phyloP scores from a whole-genome alignment of 495 filamentous ascomycete species.

The Terfezia claveryi region DNA sequence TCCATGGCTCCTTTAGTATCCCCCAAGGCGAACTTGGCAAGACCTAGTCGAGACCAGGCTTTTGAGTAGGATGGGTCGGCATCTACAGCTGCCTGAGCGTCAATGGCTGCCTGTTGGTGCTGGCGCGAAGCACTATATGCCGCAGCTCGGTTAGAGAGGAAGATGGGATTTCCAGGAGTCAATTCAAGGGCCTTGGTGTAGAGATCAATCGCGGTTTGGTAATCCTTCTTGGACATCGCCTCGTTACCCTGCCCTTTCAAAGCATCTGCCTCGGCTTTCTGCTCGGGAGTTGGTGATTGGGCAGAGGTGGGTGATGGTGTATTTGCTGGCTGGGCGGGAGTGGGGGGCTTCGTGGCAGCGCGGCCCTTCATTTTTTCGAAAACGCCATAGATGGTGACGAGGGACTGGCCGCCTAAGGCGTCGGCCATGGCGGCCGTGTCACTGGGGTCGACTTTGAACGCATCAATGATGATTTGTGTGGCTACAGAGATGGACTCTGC shows the following conservation, averaged over 20 bases:
- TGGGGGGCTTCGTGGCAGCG: conserved; percentile 22
- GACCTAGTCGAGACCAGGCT: conserved; percentile 79
- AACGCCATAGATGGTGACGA: conserved; percentile 75
- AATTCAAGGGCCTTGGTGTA: conserved; percentile 70
- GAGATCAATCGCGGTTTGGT: conserved; percentile 50
- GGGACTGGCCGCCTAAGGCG: conserved; percentile 62
- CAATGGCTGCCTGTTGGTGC: conserved; percentile 55
- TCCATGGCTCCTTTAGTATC: conserved; percentile 84
- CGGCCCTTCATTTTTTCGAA: conserved; percentile 85
- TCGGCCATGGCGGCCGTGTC: conserved; percentile 49
- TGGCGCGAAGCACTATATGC: conserved; percentile 63
- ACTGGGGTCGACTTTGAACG: conserved; percentile 75
- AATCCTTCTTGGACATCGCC: conserved; percentile 83
- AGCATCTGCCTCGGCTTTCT: conserved; percentile 56
- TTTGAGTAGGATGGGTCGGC: conserved; percentile 87
- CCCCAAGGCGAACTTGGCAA: conserved; percentile 72
- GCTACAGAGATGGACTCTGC: conserved; percentile 81
- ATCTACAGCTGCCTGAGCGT: conserved; percentile 70
- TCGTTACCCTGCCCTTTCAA: conserved; percentile 84
- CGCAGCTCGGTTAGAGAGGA: conserved; percentile 90
- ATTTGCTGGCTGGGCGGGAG: conserved; percentile 15
- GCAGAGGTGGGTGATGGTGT: conserved; percentile 14
- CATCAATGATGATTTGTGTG: conserved; percentile 75
- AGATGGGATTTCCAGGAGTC: conserved; percentile 74
- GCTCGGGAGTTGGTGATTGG: conserved; percentile 15